Percentiles rank a stretch among this genome's conserved stretches.
Evolutionary conservation across 257 asterid genomes (phyloP).

Genomic region (Ilex aquifolium): DNA sequence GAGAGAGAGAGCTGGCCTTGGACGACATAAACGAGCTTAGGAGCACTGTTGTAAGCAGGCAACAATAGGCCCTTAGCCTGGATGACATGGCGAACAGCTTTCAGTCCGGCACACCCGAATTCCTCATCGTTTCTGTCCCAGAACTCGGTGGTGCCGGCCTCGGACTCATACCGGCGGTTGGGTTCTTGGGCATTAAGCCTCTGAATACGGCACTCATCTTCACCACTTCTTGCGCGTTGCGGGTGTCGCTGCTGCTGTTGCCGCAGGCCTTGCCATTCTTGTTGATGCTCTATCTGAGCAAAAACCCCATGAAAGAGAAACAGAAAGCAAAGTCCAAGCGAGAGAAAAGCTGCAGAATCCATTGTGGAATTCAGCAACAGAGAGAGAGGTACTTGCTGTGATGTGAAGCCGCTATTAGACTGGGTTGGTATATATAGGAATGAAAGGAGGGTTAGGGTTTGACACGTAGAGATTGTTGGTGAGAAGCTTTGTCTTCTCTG

Average conservation of each 20-base stretch:
- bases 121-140: slow-evolving; percentile 46
- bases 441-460: not conserved
- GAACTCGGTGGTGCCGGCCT: slow-evolving; percentile 50
- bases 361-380: slow-evolving; percentile 4
- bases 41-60: slow-evolving; percentile 56
- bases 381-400: slow-evolving; percentile 1
- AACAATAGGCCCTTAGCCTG: slow-evolving; percentile 38
- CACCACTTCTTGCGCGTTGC: slow-evolving; percentile 17
- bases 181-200: slow-evolving; percentile 48
- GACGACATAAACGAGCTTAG: slow-evolving; percentile 42
- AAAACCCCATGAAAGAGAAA: slow-evolving; percentile 26
- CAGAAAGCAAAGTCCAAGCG: slow-evolving; percentile 21
- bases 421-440: slow-evolving; percentile 20
- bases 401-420: slow-evolving; percentile 22
- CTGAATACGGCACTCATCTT: slow-evolving; percentile 46
- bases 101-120: slow-evolving; percentile 58
- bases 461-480: slow-evolving; percentile 41
- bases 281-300: slow-evolving; percentile 20
- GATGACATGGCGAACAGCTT: slow-evolving; percentile 30
- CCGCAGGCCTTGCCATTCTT: slow-evolving; percentile 20
- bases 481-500: slow-evolving; percentile 25
- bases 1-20: slow-evolving; percentile 23
- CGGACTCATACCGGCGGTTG: slow-evolving; percentile 25
- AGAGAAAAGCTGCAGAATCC: slow-evolving; percentile 20
- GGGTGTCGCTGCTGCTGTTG: slow-evolving; percentile 36